Evolutionary conservation across 2,329 filamentous ascomycete genomes (phyloP).

Genomic region (Lachnellula willkommii): DNA sequence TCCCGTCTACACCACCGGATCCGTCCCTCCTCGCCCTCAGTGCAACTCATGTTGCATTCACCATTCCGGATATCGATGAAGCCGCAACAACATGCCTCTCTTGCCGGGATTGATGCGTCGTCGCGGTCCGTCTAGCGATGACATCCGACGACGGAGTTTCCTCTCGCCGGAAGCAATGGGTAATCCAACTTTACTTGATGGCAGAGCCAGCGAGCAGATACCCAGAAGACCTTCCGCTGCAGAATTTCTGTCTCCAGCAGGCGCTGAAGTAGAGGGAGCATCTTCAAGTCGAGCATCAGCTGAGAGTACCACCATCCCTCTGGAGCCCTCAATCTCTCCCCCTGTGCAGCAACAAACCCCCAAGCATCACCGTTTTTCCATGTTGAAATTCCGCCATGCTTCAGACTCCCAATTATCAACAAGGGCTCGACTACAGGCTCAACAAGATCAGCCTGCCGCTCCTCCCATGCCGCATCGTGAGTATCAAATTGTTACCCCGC

Average conservation of each 20-base stretch:
- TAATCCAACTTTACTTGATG: constrained; percentile 18
- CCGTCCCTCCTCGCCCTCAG: not conserved
- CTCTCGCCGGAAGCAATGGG: constrained; percentile 19
- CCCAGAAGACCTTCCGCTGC: constrained; percentile 26
- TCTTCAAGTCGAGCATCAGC: constrained; percentile 14
- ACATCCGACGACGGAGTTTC: constrained; percentile 31
- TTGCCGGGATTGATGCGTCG: constrained; percentile 29
- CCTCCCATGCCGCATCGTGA: constrained; percentile 57
- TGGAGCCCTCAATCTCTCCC: constrained; percentile 32
- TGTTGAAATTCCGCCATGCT: constrained; percentile 84
- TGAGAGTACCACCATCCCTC: constrained; percentile 12
- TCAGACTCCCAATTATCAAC: constrained; percentile 85
- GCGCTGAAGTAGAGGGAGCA: constrained; percentile 7
- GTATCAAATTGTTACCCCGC: constrained; percentile 27
- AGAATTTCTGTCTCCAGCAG: constrained; percentile 24
- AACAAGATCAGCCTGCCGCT: constrained; percentile 36
- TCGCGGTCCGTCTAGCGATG: constrained; percentile 26
- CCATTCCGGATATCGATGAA: constrained; percentile 28
- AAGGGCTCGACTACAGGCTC: constrained; percentile 63
- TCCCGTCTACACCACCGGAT: not conserved
- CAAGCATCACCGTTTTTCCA: constrained; percentile 57
- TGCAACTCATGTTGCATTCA: not conserved
- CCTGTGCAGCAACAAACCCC: constrained; percentile 49
- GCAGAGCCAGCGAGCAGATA: constrained; percentile 32
- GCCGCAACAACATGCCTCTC: constrained; percentile 24